phyloP scores from a whole-genome alignment of 495 filamentous ascomycete species.

The Podospora pseudocomata region DNA sequence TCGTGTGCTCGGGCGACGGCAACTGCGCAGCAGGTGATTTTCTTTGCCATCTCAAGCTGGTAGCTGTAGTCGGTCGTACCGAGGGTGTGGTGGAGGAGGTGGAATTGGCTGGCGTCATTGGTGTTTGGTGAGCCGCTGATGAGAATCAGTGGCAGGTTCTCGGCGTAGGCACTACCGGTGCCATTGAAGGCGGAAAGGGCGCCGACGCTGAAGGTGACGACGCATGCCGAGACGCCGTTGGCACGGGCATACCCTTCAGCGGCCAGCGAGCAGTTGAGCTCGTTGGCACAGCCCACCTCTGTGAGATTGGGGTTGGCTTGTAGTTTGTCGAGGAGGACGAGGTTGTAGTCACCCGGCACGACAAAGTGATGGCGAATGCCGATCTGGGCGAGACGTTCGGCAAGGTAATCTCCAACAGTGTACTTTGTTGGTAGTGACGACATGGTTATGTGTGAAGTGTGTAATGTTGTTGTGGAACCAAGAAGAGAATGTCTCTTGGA shows the following conservation, averaged over 20 bases:
- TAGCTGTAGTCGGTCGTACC: constrained; percentile 79
- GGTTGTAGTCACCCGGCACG: constrained; percentile 69
- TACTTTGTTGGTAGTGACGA: constrained; percentile 13
- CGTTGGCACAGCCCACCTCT: constrained; percentile 67
- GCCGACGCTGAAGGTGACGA: constrained; percentile 75
- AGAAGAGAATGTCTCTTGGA: not conserved
- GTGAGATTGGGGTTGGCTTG: constrained; percentile 55
- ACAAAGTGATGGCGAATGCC: constrained; percentile 61
- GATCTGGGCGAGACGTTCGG: constrained; percentile 63
- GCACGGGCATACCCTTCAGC: constrained; percentile 73
- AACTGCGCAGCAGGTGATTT: constrained; percentile 62
- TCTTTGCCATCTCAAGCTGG: constrained; percentile 56
- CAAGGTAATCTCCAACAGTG: constrained; percentile 57
- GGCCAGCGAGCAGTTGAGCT: constrained; percentile 72
- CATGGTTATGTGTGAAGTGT: constrained; percentile 1
- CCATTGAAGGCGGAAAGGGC: constrained; percentile 69
- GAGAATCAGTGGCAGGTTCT: constrained; percentile 71
- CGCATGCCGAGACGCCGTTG: constrained; percentile 63
- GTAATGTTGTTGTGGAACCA: not conserved
- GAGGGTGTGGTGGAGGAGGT: constrained; percentile 83
- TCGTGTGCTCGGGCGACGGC: constrained; percentile 64
- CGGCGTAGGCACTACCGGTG: constrained; percentile 64
- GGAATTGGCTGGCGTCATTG: constrained; percentile 48
- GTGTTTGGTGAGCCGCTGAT: constrained; percentile 65
- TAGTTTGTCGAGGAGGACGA: constrained; percentile 63